Conservation (phyloP, 2,329 filamentous ascomycete species). For the Blumeriella jaapii region DNA sequence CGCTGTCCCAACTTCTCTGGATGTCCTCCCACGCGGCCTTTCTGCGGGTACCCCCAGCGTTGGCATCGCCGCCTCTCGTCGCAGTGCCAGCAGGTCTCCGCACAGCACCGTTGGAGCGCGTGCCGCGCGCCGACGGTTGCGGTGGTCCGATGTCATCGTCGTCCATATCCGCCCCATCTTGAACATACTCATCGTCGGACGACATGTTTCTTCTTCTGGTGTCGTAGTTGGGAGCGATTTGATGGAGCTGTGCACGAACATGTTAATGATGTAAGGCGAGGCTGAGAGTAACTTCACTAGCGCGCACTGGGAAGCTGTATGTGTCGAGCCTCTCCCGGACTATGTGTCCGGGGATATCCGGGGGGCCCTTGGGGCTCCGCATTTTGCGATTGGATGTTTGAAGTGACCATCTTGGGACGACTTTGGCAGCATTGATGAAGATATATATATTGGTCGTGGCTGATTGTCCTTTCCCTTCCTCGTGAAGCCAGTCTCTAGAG, state of each 20-base stretch:
- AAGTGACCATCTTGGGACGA: too few relatives aligned
- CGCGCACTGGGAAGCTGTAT: background rate
- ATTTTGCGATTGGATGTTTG: too few relatives aligned
- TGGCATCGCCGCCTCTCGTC: slow-evolving; percentile 23
- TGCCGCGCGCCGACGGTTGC: slow-evolving; percentile 22
- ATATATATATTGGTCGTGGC: too few relatives aligned
- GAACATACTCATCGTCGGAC: slow-evolving; percentile 57
- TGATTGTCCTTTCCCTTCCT: too few relatives aligned
- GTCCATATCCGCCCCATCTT: slow-evolving; percentile 48
- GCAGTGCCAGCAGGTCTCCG: slow-evolving; percentile 17
- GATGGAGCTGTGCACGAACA: background rate
- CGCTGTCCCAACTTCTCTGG: slow-evolving; percentile 58
- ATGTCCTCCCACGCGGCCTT: slow-evolving; percentile 56
- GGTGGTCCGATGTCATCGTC: slow-evolving; percentile 43
- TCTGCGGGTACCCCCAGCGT: slow-evolving; percentile 27
- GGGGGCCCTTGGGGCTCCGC: too few relatives aligned
- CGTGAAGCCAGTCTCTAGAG: too few relatives aligned
- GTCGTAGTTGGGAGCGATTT: background rate
- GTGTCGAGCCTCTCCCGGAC: too few relatives aligned
- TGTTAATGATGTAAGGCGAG: background rate
- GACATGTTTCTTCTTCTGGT: slow-evolving; percentile 40
- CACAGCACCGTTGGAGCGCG: slow-evolving; percentile 23
- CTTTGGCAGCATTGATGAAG: too few relatives aligned
- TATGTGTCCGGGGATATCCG: too few relatives aligned
- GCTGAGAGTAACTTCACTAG: slow-evolving; percentile 4